Evolutionary conservation across 768 basidiomycete genomes (phyloP), one percentile per base, ranked within the genome.

Genomic region (Podaxis mareebaensis): DNA sequence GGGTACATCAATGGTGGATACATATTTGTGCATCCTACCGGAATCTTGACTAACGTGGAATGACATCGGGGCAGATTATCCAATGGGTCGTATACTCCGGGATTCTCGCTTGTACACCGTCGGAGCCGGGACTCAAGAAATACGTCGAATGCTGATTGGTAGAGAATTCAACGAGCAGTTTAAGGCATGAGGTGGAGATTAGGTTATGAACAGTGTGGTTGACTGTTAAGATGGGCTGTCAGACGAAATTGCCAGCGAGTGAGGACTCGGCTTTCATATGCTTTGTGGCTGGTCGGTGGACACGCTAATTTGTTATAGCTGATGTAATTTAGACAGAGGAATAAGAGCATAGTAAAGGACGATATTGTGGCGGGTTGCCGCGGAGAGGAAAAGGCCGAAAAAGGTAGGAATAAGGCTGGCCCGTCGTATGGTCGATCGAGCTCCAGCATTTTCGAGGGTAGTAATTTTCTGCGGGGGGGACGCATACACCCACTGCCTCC

Each of bases 121-220:
- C 63, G 96, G 96, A 28, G 96, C 96, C n/a, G 96, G 96, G 17
- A 95, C 95, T 24, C 96, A 97, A 73, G 95, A 96, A 79, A 95
- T 97, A 60, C 79, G 95, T 67, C 83, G 95, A 63, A 96, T 96
- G 94, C 76, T 96, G 63, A 96, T 97, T 63, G 95, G 95, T 36
- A 81, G 95, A 65, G 95, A 94, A 72, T 95, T 97, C 76, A 97
- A 96, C 71, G 80, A 89, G 65, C 82, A 92, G 71, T 77, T 81
- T 61, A 75, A 76, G 64, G 56, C 66, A 61, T 77, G 65, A 65
- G 24, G 46, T 49, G 48, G 64, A 58, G 33, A 44, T 59, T 60
- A 53, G 26, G 53, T 56, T 60, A 44, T 39, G 53, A n/a, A 42
- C 13, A 24, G 53, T 8, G 13, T 60, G 33, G 28, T 48, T 51